Base-by-base conservation (phyloP, 148 eudicot species). In the Oxyria digyna region DNA sequence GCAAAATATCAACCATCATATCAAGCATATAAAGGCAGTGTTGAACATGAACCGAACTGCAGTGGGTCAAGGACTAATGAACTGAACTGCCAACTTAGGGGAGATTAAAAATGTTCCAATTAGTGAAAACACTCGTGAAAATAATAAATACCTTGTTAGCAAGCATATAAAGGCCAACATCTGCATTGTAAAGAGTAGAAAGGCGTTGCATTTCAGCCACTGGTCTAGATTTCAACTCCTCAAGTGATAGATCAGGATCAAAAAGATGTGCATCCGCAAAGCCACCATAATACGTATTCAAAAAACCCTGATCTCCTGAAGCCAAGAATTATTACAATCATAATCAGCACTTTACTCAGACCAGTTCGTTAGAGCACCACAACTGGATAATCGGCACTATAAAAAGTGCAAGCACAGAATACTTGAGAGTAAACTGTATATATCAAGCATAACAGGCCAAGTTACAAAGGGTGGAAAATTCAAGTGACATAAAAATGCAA, bases 141-240 rank as follows among this genome's bases (percentile, higher is more conserved):
- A 24, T 1, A 50, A 24, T 3, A 49, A 11, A 32, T 74, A 94
- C 99, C 99, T 94, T 94, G 76, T 94, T 94, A 71, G 99, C 99
- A 69, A 94, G 97, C 99, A 94, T 94, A 83, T 94, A 94, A 66
- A 94, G 85, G 43, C 99, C 99, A 85, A 94, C 99, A 84, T 94
- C 99, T 71, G 99, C 99, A 84, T 94, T 94, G 65, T 85, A 94
- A 66, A 94, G 73, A 63, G 99, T 94, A 69, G 99, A 88, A 69
- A 94, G 96, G 68, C 99, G 94, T 79, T 94, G 91, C 99, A 94
- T 94, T 72, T 80, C 78, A 62, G 89, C 84, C 67, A 68, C 76
- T 43, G 90, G 83, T 71, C 87, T 87, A 52, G 96, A 82, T 46
- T 85, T 81, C 59, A 83, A 31, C 70, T 82, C 85, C 42, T 91